Percentiles rank a stretch among this genome's conserved stretches.
Conservation (phyloP, 257 asterid genomes). For the Vinca minor region DNA sequence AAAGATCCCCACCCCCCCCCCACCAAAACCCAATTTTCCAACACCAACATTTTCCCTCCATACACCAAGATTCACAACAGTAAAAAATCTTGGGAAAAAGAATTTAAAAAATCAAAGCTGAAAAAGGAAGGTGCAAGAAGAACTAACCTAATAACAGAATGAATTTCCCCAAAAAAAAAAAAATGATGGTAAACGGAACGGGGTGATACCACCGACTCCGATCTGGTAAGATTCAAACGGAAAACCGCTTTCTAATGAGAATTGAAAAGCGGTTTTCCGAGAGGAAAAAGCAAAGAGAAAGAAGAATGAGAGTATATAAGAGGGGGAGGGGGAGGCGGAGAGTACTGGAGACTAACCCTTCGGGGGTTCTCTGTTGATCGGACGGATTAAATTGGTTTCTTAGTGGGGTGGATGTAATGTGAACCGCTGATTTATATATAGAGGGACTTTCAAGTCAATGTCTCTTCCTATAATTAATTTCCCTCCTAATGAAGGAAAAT, state of each 20-base stretch:
- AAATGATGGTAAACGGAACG: constrained; percentile 4
- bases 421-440: constrained; percentile 18
- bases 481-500: background rate
- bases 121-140: constrained; percentile 4
- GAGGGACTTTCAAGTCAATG: background rate
- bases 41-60: background rate
- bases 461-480: background rate
- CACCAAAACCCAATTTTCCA: background rate
- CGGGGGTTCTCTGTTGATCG: constrained; percentile 19
- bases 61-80: no score
- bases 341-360: constrained; percentile 47
- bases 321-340: constrained; percentile 48
- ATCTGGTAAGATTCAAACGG: constrained; percentile 6
- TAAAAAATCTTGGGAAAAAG: no score
- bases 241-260: constrained; percentile 25
- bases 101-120: background rate
- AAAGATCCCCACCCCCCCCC: background rate
- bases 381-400: constrained; percentile 28
- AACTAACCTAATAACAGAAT: constrained; percentile 10
- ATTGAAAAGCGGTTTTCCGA: constrained; percentile 26
- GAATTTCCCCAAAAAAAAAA: background rate
- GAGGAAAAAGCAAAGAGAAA: no score
- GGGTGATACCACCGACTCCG: constrained; percentile 2
- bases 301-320: no score
- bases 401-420: constrained; percentile 2